phyloP scores from a whole-genome alignment of 2,329 filamentous ascomycete genomes.

The Botryotinia narcissicola region DNA sequence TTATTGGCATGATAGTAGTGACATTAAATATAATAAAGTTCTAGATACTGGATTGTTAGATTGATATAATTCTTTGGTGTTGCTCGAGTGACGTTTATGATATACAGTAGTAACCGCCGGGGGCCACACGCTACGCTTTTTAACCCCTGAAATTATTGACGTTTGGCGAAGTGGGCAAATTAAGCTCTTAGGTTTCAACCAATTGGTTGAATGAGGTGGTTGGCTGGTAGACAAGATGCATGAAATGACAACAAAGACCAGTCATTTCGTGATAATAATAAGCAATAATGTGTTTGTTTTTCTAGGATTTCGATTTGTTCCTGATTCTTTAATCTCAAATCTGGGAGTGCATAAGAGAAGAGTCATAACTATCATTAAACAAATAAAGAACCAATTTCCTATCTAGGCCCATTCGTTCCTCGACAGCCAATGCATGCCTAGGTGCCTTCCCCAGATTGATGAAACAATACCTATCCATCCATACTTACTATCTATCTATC shows the following conservation, averaged over 20 bases:
- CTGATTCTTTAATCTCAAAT: not conserved
- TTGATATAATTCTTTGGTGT: not conserved
- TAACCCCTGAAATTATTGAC: conserved; percentile 5
- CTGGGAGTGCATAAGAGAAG: not conserved
- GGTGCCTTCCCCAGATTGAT: conserved; percentile 34
- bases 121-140: not conserved
- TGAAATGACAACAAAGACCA: conserved; percentile 1
- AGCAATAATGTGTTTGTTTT: not conserved
- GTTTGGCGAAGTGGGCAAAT: conserved; percentile 4
- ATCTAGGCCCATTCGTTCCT: conserved; percentile 3
- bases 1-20: not conserved
- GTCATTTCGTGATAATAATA: not conserved
- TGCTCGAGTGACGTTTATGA: not conserved
- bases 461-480: conserved; percentile 28
- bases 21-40: not conserved
- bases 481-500: not conserved
- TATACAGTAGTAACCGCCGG: not conserved
- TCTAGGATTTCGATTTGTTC: not conserved
- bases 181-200: not conserved
- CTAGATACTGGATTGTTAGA: not conserved
- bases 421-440: conserved; percentile 28
- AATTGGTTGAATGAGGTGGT: not conserved
- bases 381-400: not conserved
- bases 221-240: conserved; percentile 14
- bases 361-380: not conserved